Percentiles rank a stretch among this genome's conserved stretches.
Evolutionary conservation across 352 stramenopile genomes (phyloP).

Genomic region (Pythium aristosporum): DNA sequence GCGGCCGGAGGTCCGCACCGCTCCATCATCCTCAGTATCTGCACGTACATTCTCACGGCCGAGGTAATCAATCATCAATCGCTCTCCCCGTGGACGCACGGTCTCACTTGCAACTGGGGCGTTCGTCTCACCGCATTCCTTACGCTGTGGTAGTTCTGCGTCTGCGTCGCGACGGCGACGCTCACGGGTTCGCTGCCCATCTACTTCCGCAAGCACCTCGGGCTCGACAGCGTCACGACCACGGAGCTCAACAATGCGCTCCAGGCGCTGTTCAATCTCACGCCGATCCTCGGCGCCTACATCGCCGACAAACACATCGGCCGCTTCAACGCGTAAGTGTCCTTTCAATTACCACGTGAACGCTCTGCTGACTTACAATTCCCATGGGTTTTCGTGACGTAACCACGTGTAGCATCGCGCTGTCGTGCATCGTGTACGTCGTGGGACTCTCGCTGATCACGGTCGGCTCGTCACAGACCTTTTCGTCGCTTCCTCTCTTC

Average conservation of each 20-base stretch:
- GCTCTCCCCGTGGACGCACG: background rate
- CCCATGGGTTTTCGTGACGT: background rate
- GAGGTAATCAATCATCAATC: constrained; percentile 34
- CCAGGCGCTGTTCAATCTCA: constrained; percentile 84
- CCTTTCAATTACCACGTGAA: background rate
- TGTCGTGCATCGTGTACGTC: constrained; percentile 77
- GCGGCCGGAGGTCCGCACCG: constrained; percentile 27
- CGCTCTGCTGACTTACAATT: too few species aligned
- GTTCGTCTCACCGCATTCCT: background rate
- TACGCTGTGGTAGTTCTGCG: constrained; percentile 54
- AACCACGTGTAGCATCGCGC: constrained; percentile 48
- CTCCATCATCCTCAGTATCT: constrained; percentile 85
- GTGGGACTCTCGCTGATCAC: constrained; percentile 68
- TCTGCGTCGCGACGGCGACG: constrained; percentile 80
- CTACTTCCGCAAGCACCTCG: constrained; percentile 87
- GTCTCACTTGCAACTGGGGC: background rate
- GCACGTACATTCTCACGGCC: constrained; percentile 87
- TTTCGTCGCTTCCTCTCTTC: constrained; percentile 70
- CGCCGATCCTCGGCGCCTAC: constrained; percentile 77
- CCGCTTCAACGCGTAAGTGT: constrained; percentile 66
- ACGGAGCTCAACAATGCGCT: constrained; percentile 88
- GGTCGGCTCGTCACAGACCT: constrained; percentile 46
- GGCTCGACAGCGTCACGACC: constrained; percentile 73
- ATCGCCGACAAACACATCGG: constrained; percentile 78
- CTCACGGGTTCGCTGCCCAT: constrained; percentile 83